Evolutionary conservation across 2,329 filamentous ascomycete species (phyloP), one percentile per base, ranked within the genome.

Genomic region (Aspergillus udagawae): DNA sequence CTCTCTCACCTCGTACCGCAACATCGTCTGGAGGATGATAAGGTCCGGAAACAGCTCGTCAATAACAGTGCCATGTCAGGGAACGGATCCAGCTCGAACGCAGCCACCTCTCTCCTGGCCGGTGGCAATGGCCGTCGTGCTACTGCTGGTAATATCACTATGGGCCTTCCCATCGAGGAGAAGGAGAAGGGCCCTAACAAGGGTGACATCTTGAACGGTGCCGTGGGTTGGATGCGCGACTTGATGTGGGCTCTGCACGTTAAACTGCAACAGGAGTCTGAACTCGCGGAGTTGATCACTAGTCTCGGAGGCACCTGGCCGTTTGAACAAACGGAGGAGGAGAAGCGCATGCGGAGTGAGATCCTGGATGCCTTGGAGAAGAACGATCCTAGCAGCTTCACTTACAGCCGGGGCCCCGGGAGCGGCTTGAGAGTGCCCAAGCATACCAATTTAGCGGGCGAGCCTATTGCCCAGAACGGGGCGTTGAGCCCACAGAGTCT

Each of bases 181-280:
- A 97, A 97, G 73, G 94, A 99, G 77, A 97, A 97, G 72, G 94
- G 94, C 0, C 94, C 94, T 5, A 97, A 97, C 81, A 99, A 99
- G 78, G 94, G 94, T 51, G 94, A 99, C 67, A 97, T 99, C 58
- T 87, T 99, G 67, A 97, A 97, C 70, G 93, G 94, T 29, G 90
- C 93, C 35, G 94, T 97, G 54, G 92, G 91, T 76, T 99, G 94
- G 94, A 97, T 91, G 60, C 86, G 93, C 61, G 94, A 99, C 77
- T 82, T 99, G 53, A 96, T 97, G 91, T 97, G 94, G 94, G 88
- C 95, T 79, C 80, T 96, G 58, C 87, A 96, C 70, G 83, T 90
- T 69, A 96, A 96, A 77, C 83, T 96, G 63, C 88, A 94, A 70
- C 89, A 93, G 71, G 91, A 96, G 74, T 89, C 95, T 61, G 89